Base-by-base conservation (phyloP, 805 yeast species). In the Saturnispora halmiae region DNA sequence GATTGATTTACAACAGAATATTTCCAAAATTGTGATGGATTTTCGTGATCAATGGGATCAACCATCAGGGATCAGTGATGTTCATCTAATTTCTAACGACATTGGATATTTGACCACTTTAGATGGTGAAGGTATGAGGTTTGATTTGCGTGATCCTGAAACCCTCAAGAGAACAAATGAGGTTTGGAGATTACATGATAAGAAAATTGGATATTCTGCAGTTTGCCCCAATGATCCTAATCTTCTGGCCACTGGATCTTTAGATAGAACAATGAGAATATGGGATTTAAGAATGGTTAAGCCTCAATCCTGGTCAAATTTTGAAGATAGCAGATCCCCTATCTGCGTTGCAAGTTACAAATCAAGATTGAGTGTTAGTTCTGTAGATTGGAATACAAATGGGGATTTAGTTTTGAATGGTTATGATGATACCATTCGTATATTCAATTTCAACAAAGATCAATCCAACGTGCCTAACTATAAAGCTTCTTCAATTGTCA, bases 131-230 rank as follows among this genome's bases (percentile, higher is more conserved):
- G 81, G 90, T 56, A 77, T 83, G 16, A 69, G 66, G n/a, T 69
- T 79, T 45, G 97, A 90, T 56, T 40, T 77, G 10, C 66, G 98
- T 47, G 59, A 66, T 14, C 38, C 42, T 3, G 14, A 28, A 5
- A 39, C 34, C 4, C 13, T 39, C 16, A 40, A 40, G 11, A 21
- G 38, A 11, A 16, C 33, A 7, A 29, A 18, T 6, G 38, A 34
- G 7, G 60, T 78, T n/a, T 64, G 70, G 33, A 67, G 94, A 47
- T 58, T 88, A 13, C 85, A 88, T 43, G 94, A 84, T 53, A 88
- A 90, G 55, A 92, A 92, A 56, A 88, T 92, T 42, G 97, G 97
- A 0, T 86, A 94, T 1, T 85, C 92, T 59, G 55, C 80, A 1
- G 72, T 85, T 14, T 86, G 86, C 51, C 97, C 97, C 1, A 58